These are phyloP conservation scores for Eucalyptus erythrocorys DNA, from an alignment of 345 rosid species.

Conservation along the genomic window DNA sequence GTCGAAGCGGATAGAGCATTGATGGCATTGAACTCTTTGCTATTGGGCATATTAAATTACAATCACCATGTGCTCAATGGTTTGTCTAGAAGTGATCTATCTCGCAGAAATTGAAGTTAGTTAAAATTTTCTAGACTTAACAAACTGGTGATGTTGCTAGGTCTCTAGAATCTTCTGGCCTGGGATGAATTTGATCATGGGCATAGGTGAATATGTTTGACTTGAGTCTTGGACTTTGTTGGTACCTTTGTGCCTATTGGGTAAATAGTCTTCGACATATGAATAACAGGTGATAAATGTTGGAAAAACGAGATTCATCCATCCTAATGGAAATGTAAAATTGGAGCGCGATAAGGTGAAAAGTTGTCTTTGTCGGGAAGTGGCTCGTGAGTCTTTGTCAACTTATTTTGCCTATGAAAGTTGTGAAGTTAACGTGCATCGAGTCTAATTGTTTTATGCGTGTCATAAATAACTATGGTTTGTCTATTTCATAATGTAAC, in stretches of 20 bases:
- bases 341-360: neutral
- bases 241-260: neutral
- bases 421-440: constrained; percentile 42
- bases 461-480: neutral
- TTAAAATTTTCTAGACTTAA: neutral
- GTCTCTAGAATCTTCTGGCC: neutral
- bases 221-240: neutral
- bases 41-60: neutral
- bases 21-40: neutral
- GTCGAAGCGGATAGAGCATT: neutral
- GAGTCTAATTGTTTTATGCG: neutral
- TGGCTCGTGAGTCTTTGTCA: constrained; percentile 18
- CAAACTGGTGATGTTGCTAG: neutral
- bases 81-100: neutral
- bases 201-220: neutral
- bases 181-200: neutral
- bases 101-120: rapidly evolving
- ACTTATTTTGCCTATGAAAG: constrained; percentile 55
- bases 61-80: neutral
- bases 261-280: neutral
- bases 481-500: neutral
- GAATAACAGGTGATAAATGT: neutral
- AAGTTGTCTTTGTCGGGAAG: neutral
- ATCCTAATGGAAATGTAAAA: neutral
- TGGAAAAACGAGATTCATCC: neutral